Conservation (phyloP, 2,329 filamentous ascomycete genomes). For the Dactylellina drechsleri region DNA sequence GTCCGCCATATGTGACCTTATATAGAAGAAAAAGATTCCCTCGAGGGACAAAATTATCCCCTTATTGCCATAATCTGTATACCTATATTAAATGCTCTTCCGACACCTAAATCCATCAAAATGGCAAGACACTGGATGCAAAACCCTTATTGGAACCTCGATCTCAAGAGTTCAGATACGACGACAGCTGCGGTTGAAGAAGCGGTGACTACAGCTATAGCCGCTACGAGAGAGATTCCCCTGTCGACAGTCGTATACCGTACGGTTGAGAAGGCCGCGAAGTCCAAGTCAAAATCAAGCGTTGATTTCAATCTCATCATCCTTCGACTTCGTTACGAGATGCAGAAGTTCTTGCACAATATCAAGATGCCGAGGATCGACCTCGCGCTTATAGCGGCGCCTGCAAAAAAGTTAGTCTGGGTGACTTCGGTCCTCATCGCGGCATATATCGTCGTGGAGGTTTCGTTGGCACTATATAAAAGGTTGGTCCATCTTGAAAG, state of each 20-base stretch:
- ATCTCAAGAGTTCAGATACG: slow-evolving; percentile 8
- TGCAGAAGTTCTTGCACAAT: slow-evolving; percentile 6
- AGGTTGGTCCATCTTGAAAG: slow-evolving; percentile 22
- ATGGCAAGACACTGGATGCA: slow-evolving; percentile 42
- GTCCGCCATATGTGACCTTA: background rate
- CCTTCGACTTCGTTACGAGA: slow-evolving; percentile 22
- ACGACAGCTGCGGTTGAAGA: slow-evolving; percentile 7
- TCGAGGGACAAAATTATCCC: slow-evolving; percentile 2
- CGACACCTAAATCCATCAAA: background rate
- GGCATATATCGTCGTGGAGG: slow-evolving; percentile 24
- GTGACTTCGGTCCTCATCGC: slow-evolving; percentile 29
- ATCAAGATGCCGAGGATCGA: slow-evolving; percentile 11
- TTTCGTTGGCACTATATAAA: slow-evolving; percentile 31
- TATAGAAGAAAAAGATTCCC: slow-evolving; percentile 7
- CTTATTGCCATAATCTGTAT: slow-evolving; percentile 8
- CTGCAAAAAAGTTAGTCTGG: slow-evolving; percentile 30
- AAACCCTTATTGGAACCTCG: slow-evolving; percentile 47
- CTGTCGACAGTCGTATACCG: slow-evolving; percentile 46
- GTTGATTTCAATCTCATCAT: slow-evolving; percentile 41
- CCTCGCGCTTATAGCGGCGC: slow-evolving; percentile 11
- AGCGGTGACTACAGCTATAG: background rate
- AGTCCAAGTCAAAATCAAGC: background rate
- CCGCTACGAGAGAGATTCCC: slow-evolving; percentile 21
- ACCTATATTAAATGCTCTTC: background rate
- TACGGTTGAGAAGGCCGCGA: slow-evolving; percentile 19